phyloP scores from a whole-genome alignment of 345 rosid species.

The Cochlearia excelsa region DNA sequence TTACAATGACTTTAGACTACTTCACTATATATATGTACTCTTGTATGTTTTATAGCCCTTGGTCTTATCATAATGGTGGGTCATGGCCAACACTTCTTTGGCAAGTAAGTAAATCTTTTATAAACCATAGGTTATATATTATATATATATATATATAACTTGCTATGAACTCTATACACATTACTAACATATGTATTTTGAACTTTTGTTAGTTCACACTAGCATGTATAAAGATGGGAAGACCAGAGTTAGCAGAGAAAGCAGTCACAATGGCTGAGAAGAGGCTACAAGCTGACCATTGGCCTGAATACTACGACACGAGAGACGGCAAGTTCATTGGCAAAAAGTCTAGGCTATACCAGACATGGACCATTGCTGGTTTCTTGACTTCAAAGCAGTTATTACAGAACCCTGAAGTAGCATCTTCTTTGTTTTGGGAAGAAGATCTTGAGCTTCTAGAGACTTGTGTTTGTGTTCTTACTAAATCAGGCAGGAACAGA shows the following conservation, averaged over 20 bases:
- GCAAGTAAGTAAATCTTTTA: conserved; percentile 56
- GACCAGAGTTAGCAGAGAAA: conserved; percentile 61
- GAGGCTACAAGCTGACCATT: conserved; percentile 56
- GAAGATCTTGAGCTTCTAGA: conserved; percentile 81
- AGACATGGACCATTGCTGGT: conserved; percentile 86
- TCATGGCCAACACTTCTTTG: conserved; percentile 98
- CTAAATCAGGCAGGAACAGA: conserved; percentile 60
- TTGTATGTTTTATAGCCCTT: conserved; percentile 56
- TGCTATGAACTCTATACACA: neutral
- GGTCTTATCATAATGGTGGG: conserved; percentile 96
- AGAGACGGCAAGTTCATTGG: conserved; percentile 75
- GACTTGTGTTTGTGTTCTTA: conserved; percentile 65
- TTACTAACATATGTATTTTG: neutral
- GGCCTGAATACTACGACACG: conserved; percentile 92
- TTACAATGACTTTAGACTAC: conserved; percentile 4
- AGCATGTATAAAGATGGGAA: conserved; percentile 89
- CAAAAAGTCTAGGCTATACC: conserved; percentile 68
- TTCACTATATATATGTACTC: neutral
- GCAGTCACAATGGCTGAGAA: conserved; percentile 69
- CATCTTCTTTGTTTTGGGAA: conserved; percentile 67
- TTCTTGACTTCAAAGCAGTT: conserved; percentile 67
- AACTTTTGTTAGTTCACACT: conserved; percentile 57
- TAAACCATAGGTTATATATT: no score
- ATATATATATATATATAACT: neutral
- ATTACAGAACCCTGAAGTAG: conserved; percentile 61